Conservation (phyloP, 306 rosid species). For the Cucurbita pepo region DNA sequence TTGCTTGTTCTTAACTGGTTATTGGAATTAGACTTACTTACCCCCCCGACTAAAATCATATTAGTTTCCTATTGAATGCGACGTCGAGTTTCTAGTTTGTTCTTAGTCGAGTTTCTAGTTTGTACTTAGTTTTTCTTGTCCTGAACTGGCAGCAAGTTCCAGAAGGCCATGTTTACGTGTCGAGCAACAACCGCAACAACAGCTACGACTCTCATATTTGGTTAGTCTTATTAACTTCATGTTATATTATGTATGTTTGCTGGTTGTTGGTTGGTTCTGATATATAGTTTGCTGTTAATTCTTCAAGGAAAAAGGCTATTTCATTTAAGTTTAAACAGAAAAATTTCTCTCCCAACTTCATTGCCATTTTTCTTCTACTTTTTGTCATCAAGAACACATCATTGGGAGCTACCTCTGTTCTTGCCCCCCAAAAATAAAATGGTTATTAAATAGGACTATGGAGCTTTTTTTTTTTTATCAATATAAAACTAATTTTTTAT, state of each 20-base stretch:
- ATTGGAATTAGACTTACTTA: too few relatives aligned
- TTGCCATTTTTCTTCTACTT: neutral
- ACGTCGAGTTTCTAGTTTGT: neutral
- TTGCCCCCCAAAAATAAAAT: neutral
- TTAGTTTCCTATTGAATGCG: neutral
- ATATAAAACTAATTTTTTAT: too few relatives aligned
- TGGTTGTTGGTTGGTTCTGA: neutral
- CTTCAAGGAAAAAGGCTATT: neutral
- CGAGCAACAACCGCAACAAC: slow-evolving; percentile 85
- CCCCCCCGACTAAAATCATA: neutral
- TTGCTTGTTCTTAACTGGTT: neutral
- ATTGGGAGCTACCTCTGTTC: slow-evolving; percentile 32
- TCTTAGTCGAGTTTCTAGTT: too few relatives aligned
- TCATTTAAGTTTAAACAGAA: neutral
- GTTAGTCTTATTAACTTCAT: slow-evolving; percentile 19
- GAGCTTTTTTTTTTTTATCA: too few relatives aligned
- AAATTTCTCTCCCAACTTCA: neutral
- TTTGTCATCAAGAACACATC: slow-evolving; percentile 6
- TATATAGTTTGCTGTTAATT: neutral
- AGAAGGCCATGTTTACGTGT: slow-evolving; percentile 61
- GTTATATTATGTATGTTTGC: neutral
- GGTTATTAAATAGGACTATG: too few relatives aligned
- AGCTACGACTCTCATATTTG: slow-evolving; percentile 73
- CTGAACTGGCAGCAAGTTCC: slow-evolving; percentile 58
- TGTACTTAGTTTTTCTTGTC: neutral